A percentile compares a stretch with the other conserved stretches of the same genome.
These are phyloP conservation scores for Blastobotrys elegans DNA, from an alignment of 1,139 yeast species.

Conservation along the genomic window DNA sequence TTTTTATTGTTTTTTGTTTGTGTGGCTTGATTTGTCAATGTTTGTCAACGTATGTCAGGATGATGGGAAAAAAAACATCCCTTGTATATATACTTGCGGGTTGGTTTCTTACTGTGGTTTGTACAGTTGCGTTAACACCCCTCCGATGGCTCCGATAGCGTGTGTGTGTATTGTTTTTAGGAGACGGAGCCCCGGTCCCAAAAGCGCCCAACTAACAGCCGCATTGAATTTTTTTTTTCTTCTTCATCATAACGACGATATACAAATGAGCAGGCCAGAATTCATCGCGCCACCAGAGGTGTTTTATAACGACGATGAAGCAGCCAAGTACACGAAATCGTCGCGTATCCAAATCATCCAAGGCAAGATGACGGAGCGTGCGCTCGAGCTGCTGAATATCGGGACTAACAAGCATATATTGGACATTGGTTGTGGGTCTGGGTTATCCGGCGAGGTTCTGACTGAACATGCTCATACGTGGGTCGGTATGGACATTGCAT, in stretches of 20 bases:
- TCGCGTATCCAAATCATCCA: constrained; percentile 97
- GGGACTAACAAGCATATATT: constrained; percentile 63
- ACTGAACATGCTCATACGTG: constrained; percentile 92
- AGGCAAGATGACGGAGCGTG: constrained; percentile 94
- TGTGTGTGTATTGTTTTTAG: too few species aligned
- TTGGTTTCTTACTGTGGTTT: too few species aligned
- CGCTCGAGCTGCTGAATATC: constrained; percentile 77
- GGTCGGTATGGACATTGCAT: constrained; percentile 96
- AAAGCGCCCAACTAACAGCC: not conserved
- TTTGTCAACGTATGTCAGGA: not conserved
- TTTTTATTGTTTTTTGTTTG: not conserved
- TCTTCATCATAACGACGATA: not conserved
- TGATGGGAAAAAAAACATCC: not conserved
- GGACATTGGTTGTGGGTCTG: constrained; percentile 97
- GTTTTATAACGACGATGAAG: constrained; percentile 86
- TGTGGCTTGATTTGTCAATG: not conserved
- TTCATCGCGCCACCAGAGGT: constrained; percentile 96
- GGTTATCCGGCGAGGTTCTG: constrained; percentile 88
- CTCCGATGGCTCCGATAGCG: not conserved
- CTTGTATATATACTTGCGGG: too few species aligned
- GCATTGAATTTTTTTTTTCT: not conserved
- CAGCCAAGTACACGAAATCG: constrained; percentile 82
- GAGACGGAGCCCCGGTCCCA: not conserved
- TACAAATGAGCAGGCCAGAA: constrained; percentile 89
- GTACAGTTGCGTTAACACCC: too few species aligned